Percentiles rank a stretch among this genome's conserved stretches.
These are phyloP conservation scores for Lactarius indigo DNA, from an alignment of 768 basidiomycete genomes.

Conservation along the genomic window DNA sequence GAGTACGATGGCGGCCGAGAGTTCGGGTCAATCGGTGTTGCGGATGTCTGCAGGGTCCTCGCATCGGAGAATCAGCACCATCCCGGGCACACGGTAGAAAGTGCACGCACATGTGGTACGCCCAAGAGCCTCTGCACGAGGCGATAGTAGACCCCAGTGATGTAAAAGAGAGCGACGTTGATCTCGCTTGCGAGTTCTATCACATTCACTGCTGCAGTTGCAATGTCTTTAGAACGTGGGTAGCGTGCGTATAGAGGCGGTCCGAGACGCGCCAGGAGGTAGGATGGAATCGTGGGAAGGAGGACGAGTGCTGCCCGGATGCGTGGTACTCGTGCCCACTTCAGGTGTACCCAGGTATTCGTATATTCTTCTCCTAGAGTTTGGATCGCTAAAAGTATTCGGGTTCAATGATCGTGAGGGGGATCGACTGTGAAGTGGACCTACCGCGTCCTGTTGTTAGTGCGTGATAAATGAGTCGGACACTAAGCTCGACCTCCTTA, in stretches of 20 bases:
- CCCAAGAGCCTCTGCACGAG: constrained; percentile 63
- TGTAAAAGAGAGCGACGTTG: constrained; percentile 79
- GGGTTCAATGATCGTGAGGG: constrained; percentile 14
- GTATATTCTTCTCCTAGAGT: constrained; percentile 92
- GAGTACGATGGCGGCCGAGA: constrained; percentile 80
- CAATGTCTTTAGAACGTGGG: constrained; percentile 32
- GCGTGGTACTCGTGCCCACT: constrained; percentile 43
- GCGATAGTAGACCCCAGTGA: constrained; percentile 77
- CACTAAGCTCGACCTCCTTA: constrained; percentile 68
- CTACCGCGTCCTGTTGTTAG: constrained; percentile 73
- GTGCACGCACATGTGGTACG: constrained; percentile 56
- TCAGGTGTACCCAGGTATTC: constrained; percentile 58
- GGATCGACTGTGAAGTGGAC: constrained; percentile 20
- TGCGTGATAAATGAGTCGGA: constrained; percentile 69
- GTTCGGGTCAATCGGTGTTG: constrained; percentile 66
- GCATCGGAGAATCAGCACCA: not conserved
- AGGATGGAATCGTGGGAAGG: constrained; percentile 63
- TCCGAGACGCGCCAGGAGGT: constrained; percentile 52
- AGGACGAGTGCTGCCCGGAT: constrained; percentile 55
- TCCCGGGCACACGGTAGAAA: not conserved
- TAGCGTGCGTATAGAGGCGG: constrained; percentile 35
- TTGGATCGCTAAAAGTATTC: constrained; percentile 53
- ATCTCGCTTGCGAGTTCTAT: constrained; percentile 62
- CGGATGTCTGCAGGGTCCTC: constrained; percentile 54
- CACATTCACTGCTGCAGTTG: constrained; percentile 42